Base-by-base conservation (phyloP, 2,329 filamentous ascomycete species). In the Whalleya microplaca region DNA sequence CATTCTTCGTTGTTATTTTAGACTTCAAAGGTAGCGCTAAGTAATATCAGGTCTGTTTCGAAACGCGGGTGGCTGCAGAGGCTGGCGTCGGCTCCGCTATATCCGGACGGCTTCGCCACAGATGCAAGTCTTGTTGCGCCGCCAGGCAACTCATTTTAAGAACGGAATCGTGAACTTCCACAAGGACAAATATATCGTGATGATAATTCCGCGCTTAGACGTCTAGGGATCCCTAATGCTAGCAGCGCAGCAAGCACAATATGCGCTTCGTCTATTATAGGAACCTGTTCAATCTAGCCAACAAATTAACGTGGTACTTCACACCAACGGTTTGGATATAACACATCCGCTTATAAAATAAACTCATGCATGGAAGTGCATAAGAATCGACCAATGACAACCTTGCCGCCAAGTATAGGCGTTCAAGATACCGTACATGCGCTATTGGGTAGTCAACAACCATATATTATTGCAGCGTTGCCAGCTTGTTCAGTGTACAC, bases 331-430 rank as follows among this genome's bases (percentile, higher is more conserved):
- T 47, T 51, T 51, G 51, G 55, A 51, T 53, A 47, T 48, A 41
- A 53, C 51, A 46, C 21, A 40, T 51, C 51, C 55, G 46, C 6
- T 45, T 20, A 37, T 16, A 58, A 55, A 55, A 54, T 58, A 54
- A 47, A 27, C 20, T 45, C 14, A 5, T 21, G 43, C 43, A 27
- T 45, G 20, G 10, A 3, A 7, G 21, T 45, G 23, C 9, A 27
- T 27, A 6, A 6, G 20, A 27, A 27, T 16, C 41, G 43, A 45
- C 43, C 43, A 45, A 12, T 21, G 20, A 14, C 14, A 12, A 37
- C 32, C 32, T 16, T 37, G 32, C 4, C 3, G 32, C 32, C 32
- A 14, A 14, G 6, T 12, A 5, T 12, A 29, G 12, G 27, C 12
- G 14, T 12, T 37, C 4, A 3, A 12, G 32, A 16, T 37, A 37